Evolutionary conservation across 1,284 basidiomycete genomes (phyloP), one percentile per base, ranked within the genome.

Genomic region (Cutaneotrichosporon cutaneum): DNA sequence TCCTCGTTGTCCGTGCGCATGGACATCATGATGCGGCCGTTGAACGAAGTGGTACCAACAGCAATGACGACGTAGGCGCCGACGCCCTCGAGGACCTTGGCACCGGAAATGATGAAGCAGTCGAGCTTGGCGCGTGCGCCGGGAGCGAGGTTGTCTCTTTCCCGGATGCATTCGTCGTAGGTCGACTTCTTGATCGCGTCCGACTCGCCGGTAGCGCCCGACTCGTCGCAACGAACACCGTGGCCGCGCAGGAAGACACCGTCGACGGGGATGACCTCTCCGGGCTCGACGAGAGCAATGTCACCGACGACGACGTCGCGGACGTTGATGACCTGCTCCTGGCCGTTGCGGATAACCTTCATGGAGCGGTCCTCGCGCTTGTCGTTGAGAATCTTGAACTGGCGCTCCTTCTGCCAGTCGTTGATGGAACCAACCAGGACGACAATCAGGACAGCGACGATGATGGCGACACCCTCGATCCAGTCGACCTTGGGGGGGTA

Each of bases 391-490:
- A 83, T 83, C 72, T 90, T 88, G 82, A 99, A 98, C 80, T 99
- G 95, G 8, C 87, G 87, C 77, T 99, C 95, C 81, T 99, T 98
- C 79, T 98, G 94, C 88, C 90, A 99, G 68, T 80, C 80, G 65
- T 80, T 82, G 64, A 79, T 69, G 36, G 77, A 77, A 26, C 78
- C 77, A 59, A 81, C 79, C 26, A 80, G 64, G 54, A 83, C 80
- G 68, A 81, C 78, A 62, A 92, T 78, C 64, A 95, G 88, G 66
- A 96, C 92, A 7, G 96, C 96, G 59, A 94, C 85, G 69, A 96
- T 86, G 74, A 99, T 99, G 8, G 95, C 93, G 14, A 99, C 92
- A 72, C 96, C 96, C 81, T 99, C 95, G 4, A 99, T 93, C 94
- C 95, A 99, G 72, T 98, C 94, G 56, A 85, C 80, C 59, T 77